A percentile compares a stretch with the other conserved stretches of the same genome.
These are phyloP conservation scores for Russula foetens DNA, from an alignment of 768 basidiomycete genomes.

Conservation along the genomic window DNA sequence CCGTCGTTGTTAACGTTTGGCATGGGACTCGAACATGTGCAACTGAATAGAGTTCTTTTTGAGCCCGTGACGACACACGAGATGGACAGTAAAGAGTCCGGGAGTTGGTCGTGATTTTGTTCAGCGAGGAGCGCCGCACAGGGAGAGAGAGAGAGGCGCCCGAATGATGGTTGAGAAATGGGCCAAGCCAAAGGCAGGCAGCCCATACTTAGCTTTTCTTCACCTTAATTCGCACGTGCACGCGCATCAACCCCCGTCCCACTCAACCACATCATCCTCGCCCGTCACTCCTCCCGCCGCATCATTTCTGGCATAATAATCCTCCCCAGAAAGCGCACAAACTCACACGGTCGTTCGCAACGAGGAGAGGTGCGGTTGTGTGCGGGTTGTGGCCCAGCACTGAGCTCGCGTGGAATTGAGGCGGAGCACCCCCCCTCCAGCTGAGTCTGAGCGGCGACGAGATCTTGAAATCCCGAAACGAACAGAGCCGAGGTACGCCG, in stretches of 20 bases:
- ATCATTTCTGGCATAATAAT: background rate
- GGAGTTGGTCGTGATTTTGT: background rate
- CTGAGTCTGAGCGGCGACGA: constrained; percentile 23
- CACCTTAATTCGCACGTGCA: constrained; percentile 11
- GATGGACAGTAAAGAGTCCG: background rate
- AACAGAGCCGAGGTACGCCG: constrained; percentile 17
- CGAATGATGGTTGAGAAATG: too few relatives aligned
- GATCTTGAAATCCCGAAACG: constrained; percentile 22
- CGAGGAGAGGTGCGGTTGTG: background rate
- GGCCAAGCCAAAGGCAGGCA: too few relatives aligned
- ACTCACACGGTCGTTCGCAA: background rate
- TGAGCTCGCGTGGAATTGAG: constrained; percentile 12
- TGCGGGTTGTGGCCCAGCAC: background rate
- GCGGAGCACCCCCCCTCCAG: constrained; percentile 16
- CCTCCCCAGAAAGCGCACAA: background rate
- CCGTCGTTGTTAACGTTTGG: background rate
- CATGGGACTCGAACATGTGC: background rate
- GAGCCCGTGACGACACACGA: background rate
- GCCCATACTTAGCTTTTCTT: too few relatives aligned
- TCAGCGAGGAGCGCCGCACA: background rate
- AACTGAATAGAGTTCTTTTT: background rate
- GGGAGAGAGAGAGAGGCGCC: background rate
- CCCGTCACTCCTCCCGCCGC: background rate
- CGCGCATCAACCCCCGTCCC: constrained; percentile 14
- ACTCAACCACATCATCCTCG: constrained; percentile 19